phyloP scores from a whole-genome alignment of 352 stramenopile genomes.

The Pythium vanterpoolii region DNA sequence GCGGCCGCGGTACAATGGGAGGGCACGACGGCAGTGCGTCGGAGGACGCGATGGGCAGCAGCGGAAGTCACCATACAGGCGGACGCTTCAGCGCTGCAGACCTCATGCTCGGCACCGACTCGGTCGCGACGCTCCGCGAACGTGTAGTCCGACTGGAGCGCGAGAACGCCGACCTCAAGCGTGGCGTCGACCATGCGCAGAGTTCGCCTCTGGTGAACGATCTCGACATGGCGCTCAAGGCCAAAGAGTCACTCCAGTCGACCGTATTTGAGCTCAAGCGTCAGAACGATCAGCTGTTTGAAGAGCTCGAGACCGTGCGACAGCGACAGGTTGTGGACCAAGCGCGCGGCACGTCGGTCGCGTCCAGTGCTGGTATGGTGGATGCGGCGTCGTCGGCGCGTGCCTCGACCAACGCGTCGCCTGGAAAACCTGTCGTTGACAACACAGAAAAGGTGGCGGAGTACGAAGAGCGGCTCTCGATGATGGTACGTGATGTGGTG shows the following conservation, averaged over 20 bases:
- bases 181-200: constrained; percentile 46
- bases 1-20: not conserved
- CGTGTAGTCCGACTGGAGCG: constrained; percentile 66
- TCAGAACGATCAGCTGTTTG: constrained; percentile 66
- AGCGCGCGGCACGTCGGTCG: not conserved
- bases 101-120: constrained; percentile 63
- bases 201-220: constrained; percentile 58
- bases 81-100: constrained; percentile 49
- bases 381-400: not conserved
- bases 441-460: constrained; percentile 45
- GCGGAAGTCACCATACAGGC: constrained; percentile 25
- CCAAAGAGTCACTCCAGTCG: constrained; percentile 70
- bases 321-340: not conserved
- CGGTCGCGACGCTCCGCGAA: constrained; percentile 49
- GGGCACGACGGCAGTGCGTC: constrained; percentile 11
- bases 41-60: constrained; percentile 9
- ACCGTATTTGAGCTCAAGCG: constrained; percentile 70
- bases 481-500: constrained; percentile 43
- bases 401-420: not conserved
- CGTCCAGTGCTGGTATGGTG: not conserved
- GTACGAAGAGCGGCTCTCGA: constrained; percentile 70
- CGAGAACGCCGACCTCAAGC: constrained; percentile 68
- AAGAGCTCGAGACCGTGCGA: constrained; percentile 39
- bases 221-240: constrained; percentile 71
- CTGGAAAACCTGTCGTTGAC: constrained; percentile 4